These are phyloP conservation scores for Leccinum obscurum DNA, from an alignment of 768 basidiomycete species.

Conservation along the genomic window DNA sequence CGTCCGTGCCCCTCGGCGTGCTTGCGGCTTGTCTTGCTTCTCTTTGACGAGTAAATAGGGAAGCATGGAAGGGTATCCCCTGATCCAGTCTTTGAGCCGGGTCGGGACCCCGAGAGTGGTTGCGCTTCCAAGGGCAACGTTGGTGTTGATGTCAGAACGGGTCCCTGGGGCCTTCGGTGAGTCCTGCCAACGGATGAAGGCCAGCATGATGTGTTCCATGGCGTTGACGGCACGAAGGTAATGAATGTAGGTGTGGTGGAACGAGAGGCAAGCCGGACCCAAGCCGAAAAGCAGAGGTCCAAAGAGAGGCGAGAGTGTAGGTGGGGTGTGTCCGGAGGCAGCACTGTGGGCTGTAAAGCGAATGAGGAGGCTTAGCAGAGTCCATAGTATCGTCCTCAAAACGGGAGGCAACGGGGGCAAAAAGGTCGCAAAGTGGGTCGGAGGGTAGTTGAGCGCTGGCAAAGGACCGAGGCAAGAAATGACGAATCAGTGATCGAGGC, in stretches of 20 bases:
- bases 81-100: conserved; percentile 89
- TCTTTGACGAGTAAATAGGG: conserved; percentile 55
- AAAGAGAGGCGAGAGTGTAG: conserved; percentile 86
- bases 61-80: conserved; percentile 83
- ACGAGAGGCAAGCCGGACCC: conserved; percentile 48
- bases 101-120: conserved; percentile 72
- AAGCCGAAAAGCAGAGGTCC: conserved; percentile 89
- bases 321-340: conserved; percentile 87
- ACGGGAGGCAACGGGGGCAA: conserved; percentile 52
- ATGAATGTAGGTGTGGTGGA: conserved; percentile 58
- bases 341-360: conserved; percentile 83
- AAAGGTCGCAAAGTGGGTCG: conserved; percentile 71
- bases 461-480: conserved; percentile 14
- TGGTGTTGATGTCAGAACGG: conserved; percentile 33
- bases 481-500: conserved; percentile 21
- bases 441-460: conserved; percentile 61
- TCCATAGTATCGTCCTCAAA: conserved; percentile 59
- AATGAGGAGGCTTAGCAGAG: conserved; percentile 77
- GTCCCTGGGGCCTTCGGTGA: conserved; percentile 41
- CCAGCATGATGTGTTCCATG: conserved; percentile 90
- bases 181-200: conserved; percentile 85
- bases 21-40: conserved; percentile 52
- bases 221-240: conserved; percentile 85
- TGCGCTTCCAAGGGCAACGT: conserved; percentile 46
- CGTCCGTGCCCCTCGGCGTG: conserved; percentile 74